These are phyloP conservation scores for Haplosporangium sp. DNA, from an alignment of 371 early-diverging fungal species.

Conservation along the genomic window DNA sequence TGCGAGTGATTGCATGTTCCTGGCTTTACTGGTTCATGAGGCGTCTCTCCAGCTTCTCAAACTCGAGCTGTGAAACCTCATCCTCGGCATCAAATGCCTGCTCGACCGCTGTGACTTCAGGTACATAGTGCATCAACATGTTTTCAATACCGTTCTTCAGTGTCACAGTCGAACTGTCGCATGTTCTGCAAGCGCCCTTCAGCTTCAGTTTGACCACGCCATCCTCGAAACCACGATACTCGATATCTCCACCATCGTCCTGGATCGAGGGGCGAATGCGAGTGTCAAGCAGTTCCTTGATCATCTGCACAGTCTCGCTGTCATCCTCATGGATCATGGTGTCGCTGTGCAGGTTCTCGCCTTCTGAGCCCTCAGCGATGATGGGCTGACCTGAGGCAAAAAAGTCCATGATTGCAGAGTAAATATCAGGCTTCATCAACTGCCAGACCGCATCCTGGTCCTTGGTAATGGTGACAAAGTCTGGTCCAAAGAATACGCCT, in stretches of 20 bases:
- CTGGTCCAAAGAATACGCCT: constrained; percentile 90
- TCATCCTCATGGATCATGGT: constrained; percentile 84
- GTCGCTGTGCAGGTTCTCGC: constrained; percentile 64
- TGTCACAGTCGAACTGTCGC: constrained; percentile 88
- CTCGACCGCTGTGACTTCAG: constrained; percentile 94
- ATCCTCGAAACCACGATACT: constrained; percentile 89
- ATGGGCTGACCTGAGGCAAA: constrained; percentile 88
- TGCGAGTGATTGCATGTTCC: neutral
- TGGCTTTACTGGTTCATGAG: constrained; percentile 55
- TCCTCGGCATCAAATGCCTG: constrained; percentile 72
- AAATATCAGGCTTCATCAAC: constrained; percentile 95
- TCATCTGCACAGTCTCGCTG: constrained; percentile 94
- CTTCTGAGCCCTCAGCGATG: constrained; percentile 61
- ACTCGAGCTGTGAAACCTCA: constrained; percentile 47
- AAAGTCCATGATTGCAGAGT: constrained; percentile 95
- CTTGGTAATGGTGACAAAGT: constrained; percentile 95
- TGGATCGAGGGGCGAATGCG: constrained; percentile 96
- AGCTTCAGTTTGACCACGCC: constrained; percentile 93
- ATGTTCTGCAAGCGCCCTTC: constrained; percentile 96
- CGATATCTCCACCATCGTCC: constrained; percentile 98
- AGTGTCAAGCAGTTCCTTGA: constrained; percentile 96
- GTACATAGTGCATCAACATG: constrained; percentile 98
- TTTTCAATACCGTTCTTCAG: constrained; percentile 98
- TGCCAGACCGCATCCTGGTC: constrained; percentile 89
- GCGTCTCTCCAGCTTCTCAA: constrained; percentile 53